A percentile compares a stretch with the other conserved stretches of the same genome.
Evolutionary conservation across 2,329 filamentous ascomycete species (phyloP).

Genomic region (Colletotrichum sojae): DNA sequence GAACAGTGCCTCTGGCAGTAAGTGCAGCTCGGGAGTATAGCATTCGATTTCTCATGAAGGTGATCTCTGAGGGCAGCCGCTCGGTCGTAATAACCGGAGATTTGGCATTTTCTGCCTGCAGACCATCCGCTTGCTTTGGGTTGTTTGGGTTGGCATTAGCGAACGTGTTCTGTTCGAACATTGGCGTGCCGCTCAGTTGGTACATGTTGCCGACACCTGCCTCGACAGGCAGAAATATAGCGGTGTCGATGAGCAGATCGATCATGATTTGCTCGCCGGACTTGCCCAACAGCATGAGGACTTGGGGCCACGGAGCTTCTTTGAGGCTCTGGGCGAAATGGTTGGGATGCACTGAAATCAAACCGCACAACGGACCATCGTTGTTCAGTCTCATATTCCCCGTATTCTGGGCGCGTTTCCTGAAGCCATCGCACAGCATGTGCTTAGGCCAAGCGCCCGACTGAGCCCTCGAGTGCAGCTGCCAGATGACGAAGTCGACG

Average conservation of each 20-base stretch:
- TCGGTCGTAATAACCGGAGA: background rate
- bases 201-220: constrained; percentile 76
- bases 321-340: constrained; percentile 79
- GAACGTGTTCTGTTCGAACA: constrained; percentile 57
- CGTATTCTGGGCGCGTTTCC: constrained; percentile 57
- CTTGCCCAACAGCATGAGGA: constrained; percentile 81
- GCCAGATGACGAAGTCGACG: constrained; percentile 83
- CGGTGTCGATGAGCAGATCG: constrained; percentile 81
- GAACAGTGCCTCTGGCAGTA: constrained; percentile 76
- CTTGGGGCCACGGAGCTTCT: constrained; percentile 78
- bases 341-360: constrained; percentile 77
- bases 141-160: constrained; percentile 4
- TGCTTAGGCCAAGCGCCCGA: constrained; percentile 73
- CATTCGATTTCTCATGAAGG: constrained; percentile 86
- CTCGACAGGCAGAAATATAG: constrained; percentile 78
- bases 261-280: constrained; percentile 84
- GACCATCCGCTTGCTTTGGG: background rate
- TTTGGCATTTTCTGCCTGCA: constrained; percentile 10
- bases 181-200: constrained; percentile 78
- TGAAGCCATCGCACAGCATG: constrained; percentile 87
- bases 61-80: constrained; percentile 70
- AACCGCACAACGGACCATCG: constrained; percentile 69
- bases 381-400: constrained; percentile 47
- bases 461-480: constrained; percentile 75
- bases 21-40: constrained; percentile 84